Evolutionary conservation across 768 basidiomycete genomes (phyloP), one percentile per base, ranked within the genome.

Genomic region (Lentinus tigrinus): DNA sequence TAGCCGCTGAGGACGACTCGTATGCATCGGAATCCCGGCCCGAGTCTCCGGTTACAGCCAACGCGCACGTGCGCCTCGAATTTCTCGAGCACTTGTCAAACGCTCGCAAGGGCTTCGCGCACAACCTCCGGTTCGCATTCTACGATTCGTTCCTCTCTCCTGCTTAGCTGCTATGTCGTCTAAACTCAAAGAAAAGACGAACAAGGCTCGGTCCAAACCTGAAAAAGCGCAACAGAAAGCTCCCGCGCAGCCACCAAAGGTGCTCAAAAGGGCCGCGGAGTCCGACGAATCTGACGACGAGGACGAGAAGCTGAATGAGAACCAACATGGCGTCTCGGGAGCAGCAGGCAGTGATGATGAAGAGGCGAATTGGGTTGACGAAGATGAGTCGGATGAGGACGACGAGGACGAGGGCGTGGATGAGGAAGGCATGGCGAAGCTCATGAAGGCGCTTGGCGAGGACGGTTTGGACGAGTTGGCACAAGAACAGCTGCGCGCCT

Each of bases 381-480:
- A 58, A n/a, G 59, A 59, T 23, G 62, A 60, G 4, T 36, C 34
- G 3, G 59, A 47, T 19, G 63, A 58, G 19, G 57, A 65, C 14
- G 68, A 70, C 6, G 67, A 66, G 26, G 70, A 70, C 26, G 75
- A 81, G 46, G 82, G 77, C 26, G 73, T 84, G 5, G 81, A 84
- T 62, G 79, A 82, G 61, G 77, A 78, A 63, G 85, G 84, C n/a
- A 80, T 84, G 79, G 73, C 77, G 63, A 72, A 78, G 46, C 73
- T 86, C 4, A 77, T 85, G 73, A 76, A 78, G 16, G 77, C 82
- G 10, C 69, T 87, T 26, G 87, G 85, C 13, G 86, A 87, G 21
- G 84, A 88, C 59, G 85, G 81, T 1, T 68, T 88, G 57, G 82
- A 88, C 65, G 87, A 89, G 23, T 81, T 84, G 65, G 88, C 83